phyloP scores from a whole-genome alignment of 768 basidiomycete species.

The Lactarius akahatsu region DNA sequence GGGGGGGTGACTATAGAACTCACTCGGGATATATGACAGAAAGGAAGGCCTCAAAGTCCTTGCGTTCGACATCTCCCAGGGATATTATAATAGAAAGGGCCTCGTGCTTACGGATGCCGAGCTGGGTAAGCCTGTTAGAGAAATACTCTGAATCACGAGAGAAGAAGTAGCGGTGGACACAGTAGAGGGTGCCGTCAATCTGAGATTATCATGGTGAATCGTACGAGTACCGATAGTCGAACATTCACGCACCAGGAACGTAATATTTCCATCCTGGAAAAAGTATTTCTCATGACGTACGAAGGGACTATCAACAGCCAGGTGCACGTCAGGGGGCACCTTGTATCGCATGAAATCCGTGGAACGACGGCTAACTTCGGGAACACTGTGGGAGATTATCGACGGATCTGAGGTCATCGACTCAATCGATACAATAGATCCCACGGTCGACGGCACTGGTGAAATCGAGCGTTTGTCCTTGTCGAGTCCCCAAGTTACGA shows the following conservation, averaged over 20 bases:
- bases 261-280: slow-evolving; percentile 28
- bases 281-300: slow-evolving; percentile 23
- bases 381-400: neutral
- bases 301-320: slow-evolving; percentile 11
- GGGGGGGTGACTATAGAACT: neutral
- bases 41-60: slow-evolving; percentile 28
- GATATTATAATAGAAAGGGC: slow-evolving; percentile 19
- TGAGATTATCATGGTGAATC: neutral
- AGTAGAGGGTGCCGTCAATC: slow-evolving; percentile 23
- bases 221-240: neutral
- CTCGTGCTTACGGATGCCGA: slow-evolving; percentile 20
- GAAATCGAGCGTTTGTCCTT: slow-evolving; percentile 12
- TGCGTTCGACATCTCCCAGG: slow-evolving; percentile 18
- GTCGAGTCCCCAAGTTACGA: slow-evolving; percentile 13
- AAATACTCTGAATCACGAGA: slow-evolving; percentile 23
- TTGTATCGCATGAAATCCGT: neutral
- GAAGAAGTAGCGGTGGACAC: slow-evolving; percentile 27
- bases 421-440: slow-evolving; percentile 21
- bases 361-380: slow-evolving; percentile 1
- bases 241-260: slow-evolving; percentile 20
- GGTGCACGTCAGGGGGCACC: neutral
- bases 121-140: slow-evolving; percentile 11
- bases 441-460: slow-evolving; percentile 1
- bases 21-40: slow-evolving; percentile 30
- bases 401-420: slow-evolving; percentile 4